Conservation (phyloP, 148 eudicot genomes). For the Beta vulgaris region DNA sequence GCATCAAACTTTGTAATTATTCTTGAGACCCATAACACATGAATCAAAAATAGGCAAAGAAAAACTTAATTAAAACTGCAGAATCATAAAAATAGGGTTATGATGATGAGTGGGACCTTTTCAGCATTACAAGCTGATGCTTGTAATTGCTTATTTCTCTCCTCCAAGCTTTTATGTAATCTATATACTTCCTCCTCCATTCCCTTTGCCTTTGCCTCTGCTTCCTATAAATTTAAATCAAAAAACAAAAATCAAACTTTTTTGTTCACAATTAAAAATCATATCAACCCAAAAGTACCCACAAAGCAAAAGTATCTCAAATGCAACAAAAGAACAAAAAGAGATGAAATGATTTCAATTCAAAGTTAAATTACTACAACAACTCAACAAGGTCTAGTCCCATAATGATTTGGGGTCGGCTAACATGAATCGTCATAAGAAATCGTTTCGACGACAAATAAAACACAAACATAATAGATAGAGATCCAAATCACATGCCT, state of each 20-base stretch:
- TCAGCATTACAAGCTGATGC: constrained; percentile 57
- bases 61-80: constrained; percentile 16
- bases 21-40: background rate
- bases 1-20: constrained; percentile 12
- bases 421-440: too few species aligned
- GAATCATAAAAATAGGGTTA: constrained; percentile 11
- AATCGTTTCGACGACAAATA: too few species aligned
- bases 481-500: constrained; percentile 42
- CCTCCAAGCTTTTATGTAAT: constrained; percentile 76
- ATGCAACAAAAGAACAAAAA: constrained; percentile 31
- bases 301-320: constrained; percentile 26
- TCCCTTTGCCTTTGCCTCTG: constrained; percentile 66
- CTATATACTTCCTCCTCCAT: constrained; percentile 66
- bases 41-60: constrained; percentile 12
- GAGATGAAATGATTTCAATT: constrained; percentile 34
- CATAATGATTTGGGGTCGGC: too few species aligned
- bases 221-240: constrained; percentile 59
- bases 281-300: constrained; percentile 29
- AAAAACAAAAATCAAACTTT: background rate
- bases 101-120: constrained; percentile 44
- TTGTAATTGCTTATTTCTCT: constrained; percentile 59
- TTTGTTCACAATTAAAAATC: background rate
- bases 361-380: background rate
- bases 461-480: constrained; percentile 6
- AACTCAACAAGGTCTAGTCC: too few species aligned